These are phyloP conservation scores for Macrocystidia cucumis DNA, from an alignment of 1,284 basidiomycete species.

Conservation along the genomic window DNA sequence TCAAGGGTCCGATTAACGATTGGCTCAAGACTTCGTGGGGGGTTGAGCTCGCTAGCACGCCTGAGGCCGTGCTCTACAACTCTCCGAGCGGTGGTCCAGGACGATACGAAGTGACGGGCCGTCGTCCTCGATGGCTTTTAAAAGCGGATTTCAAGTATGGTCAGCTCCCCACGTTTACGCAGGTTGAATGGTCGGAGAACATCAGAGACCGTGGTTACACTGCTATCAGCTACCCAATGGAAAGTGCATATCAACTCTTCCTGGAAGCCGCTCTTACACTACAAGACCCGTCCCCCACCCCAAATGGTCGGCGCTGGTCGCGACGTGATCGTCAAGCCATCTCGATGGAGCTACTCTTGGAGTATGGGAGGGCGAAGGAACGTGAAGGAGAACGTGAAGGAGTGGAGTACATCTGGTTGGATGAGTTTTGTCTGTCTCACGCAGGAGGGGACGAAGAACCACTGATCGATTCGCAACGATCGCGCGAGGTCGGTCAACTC, in stretches of 20 bases:
- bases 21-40: neutral
- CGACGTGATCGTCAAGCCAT: constrained; percentile 3
- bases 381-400: constrained; percentile 1
- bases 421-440: constrained; percentile 16
- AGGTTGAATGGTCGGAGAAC: constrained; percentile 4
- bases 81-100: neutral
- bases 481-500: constrained; percentile 13
- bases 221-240: constrained; percentile 13
- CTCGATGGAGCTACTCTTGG: constrained; percentile 5
- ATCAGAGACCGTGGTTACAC: constrained; percentile 9
- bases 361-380: constrained; percentile 9
- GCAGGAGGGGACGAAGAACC: constrained; percentile 1
- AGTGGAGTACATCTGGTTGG: constrained; percentile 17
- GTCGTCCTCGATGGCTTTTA: neutral
- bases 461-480: constrained; percentile 1
- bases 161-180: neutral
- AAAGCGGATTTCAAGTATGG: neutral
- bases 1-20: too few relatives aligned
- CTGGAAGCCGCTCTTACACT: constrained; percentile 1
- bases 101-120: neutral
- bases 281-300: neutral
- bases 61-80: neutral
- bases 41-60: neutral
- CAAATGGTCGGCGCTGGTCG: neutral
- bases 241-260: constrained; percentile 9